phyloP scores from a whole-genome alignment of 2,329 filamentous ascomycete genomes.

The Calonectria multiphialidica region DNA sequence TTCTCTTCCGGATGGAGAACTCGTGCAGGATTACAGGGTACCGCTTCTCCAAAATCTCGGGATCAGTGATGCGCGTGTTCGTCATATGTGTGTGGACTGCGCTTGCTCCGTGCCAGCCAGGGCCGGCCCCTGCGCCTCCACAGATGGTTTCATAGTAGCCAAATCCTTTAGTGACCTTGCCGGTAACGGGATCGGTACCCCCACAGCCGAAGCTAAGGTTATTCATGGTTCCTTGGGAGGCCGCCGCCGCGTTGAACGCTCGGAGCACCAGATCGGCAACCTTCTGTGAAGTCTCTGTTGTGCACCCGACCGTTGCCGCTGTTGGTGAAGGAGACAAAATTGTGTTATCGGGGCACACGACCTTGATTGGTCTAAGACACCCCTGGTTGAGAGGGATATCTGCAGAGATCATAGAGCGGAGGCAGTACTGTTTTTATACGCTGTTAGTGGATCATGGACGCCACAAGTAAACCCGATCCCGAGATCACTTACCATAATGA shows the following conservation, averaged over 20 bases:
- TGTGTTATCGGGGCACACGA: slow-evolving; percentile 44
- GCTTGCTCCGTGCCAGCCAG: slow-evolving; percentile 44
- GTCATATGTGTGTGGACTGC: slow-evolving; percentile 53
- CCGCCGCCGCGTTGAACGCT: slow-evolving; percentile 80
- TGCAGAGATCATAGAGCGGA: slow-evolving; percentile 47
- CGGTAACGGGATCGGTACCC: slow-evolving; percentile 42
- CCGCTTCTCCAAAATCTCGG: slow-evolving; percentile 50
- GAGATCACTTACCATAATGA: slow-evolving; percentile 41
- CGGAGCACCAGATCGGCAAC: slow-evolving; percentile 77
- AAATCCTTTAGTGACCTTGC: slow-evolving; percentile 44
- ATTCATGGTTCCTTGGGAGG: slow-evolving; percentile 83
- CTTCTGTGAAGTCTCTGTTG: slow-evolving; percentile 50
- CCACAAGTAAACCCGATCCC: accelerated
- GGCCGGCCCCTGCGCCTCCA: slow-evolving; percentile 48
- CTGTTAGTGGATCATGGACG: neutral
- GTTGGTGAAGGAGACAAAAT: slow-evolving; percentile 49
- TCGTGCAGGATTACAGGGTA: slow-evolving; percentile 49
- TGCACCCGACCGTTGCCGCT: slow-evolving; percentile 50
- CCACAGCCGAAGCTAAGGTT: slow-evolving; percentile 85
- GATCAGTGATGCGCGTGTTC: slow-evolving; percentile 53
- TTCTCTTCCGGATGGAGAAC: slow-evolving; percentile 45
- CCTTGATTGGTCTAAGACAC: slow-evolving; percentile 61
- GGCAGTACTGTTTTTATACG: slow-evolving; percentile 38
- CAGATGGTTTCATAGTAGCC: slow-evolving; percentile 53
- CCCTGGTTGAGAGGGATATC: slow-evolving; percentile 52